Conservation (phyloP, 306 rosid species). For the Senna tora region DNA sequence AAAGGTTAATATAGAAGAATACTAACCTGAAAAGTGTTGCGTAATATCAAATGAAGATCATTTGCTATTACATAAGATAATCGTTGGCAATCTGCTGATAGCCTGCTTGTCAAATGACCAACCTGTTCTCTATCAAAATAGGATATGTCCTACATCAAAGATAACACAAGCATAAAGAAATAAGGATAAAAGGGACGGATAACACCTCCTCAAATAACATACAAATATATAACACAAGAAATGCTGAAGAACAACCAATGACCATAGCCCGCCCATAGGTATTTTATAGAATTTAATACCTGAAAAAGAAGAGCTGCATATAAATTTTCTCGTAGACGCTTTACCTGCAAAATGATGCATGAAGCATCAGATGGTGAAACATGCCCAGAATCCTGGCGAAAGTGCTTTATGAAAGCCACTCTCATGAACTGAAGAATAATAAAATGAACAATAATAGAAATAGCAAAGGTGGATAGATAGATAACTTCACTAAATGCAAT, state of each 20-base stretch:
- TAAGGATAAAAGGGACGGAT: conserved; percentile 3
- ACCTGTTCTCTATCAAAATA: conserved; percentile 75
- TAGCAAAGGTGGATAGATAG: neutral
- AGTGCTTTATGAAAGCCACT: conserved; percentile 14
- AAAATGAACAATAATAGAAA: neutral
- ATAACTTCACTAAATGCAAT: neutral
- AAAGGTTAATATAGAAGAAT: conserved; percentile 29
- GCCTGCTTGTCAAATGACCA: conserved; percentile 84
- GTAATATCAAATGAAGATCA: conserved; percentile 62
- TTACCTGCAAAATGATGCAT: conserved; percentile 57
- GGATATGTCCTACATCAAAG: conserved; percentile 62
- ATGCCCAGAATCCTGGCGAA: conserved; percentile 29
- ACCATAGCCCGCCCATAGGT: too few relatives aligned
- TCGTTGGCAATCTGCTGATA: conserved; percentile 76
- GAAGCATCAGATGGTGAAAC: conserved; percentile 33
- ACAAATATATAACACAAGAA: conserved; percentile 18
- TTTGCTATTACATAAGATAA: conserved; percentile 67
- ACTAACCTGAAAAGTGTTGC: conserved; percentile 67
- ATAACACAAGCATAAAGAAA: conserved; percentile 31
- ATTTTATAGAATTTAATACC: conserved; percentile 49
- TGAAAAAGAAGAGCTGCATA: conserved; percentile 63
- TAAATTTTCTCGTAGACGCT: conserved; percentile 59
- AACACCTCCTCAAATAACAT: conserved; percentile 2
- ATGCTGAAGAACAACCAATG: conserved; percentile 3
- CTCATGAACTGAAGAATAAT: conserved; percentile 5